These are phyloP conservation scores for Aureobasidium leucospermi DNA, from an alignment of 2,329 filamentous ascomycete species.

Conservation along the genomic window DNA sequence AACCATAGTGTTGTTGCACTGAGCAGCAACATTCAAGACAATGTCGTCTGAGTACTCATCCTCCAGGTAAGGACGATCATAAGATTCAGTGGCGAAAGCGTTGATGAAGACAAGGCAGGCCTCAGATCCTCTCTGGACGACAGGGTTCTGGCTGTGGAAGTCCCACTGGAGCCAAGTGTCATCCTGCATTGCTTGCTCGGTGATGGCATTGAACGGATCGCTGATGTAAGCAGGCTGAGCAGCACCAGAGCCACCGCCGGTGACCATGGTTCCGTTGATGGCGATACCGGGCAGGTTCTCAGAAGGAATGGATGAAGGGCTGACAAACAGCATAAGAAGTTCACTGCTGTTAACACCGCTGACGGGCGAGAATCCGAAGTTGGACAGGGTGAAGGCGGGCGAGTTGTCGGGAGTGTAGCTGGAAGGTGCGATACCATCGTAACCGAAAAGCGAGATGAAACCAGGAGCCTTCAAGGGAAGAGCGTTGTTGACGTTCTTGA, in stretches of 20 bases:
- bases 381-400: background rate
- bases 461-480: constrained; percentile 47
- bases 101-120: constrained; percentile 55
- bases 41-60: constrained; percentile 46
- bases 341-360: background rate
- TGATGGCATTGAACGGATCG: constrained; percentile 30
- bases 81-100: constrained; percentile 35
- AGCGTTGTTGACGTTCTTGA: constrained; percentile 52
- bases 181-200: constrained; percentile 38
- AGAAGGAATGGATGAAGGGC: constrained; percentile 31
- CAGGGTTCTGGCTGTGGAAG: constrained; percentile 42
- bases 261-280: constrained; percentile 27
- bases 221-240: constrained; percentile 28
- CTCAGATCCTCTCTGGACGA: constrained; percentile 37
- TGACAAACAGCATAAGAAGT: constrained; percentile 14
- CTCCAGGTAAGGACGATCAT: constrained; percentile 30
- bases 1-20: constrained; percentile 57
- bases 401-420: constrained; percentile 8
- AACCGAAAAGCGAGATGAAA: constrained; percentile 54
- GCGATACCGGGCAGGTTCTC: constrained; percentile 11
- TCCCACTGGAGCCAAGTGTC: constrained; percentile 55
- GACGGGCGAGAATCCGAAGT: background rate
- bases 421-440: constrained; percentile 41
- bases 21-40: constrained; percentile 49
- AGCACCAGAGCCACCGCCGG: constrained; percentile 30